Base-by-base conservation (phyloP, 2,329 filamentous ascomycete species). In the Mariannaea sp. region DNA sequence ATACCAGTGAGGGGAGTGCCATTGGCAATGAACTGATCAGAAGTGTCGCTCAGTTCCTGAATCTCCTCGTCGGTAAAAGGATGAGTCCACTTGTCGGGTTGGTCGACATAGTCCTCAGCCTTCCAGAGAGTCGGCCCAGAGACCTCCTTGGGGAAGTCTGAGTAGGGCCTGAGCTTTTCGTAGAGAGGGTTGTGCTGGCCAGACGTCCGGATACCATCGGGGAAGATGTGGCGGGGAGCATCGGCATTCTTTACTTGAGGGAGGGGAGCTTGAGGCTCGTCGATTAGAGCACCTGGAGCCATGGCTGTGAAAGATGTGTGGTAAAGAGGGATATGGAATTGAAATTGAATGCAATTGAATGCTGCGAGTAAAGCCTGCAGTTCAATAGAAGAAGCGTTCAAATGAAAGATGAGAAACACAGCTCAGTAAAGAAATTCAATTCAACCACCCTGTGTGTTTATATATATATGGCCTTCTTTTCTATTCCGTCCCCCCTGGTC, bases 131-230 rank as follows among this genome's bases (percentile, higher is more conserved):
- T 92, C 1, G 83, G 83, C 5, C 89, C 89, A 0, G 79, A 78
- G 67, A 93, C 90, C 57, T 87, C 74, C 55, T 82, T 81, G 42
- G 89, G 89, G 67, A 92, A 93, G 10, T 80, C 78, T 0, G 81
- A 77, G 71, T 91, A 93, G 0, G 87, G 82, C 49, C 74, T 77
- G 13, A 93, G 70, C 3, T 79, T 73, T 29, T 85, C 77, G 65
- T 87, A 87, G 19, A 89, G 71, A 2, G 90, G 90, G 24, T 81
- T 77, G 60, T 90, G 87, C 68, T 93, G 90, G 29, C 90, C 90
- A 1, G 87, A 81, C 1, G 80, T 82, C 16, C 76, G 73, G 60
- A 78, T 77, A 33, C 76, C 77, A 30, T 79, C 77, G 4, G 77
- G 77, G 61, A 78, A 79, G 42, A 67, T 67, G 43, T 56, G 58